Evolutionary conservation across 805 yeast genomes (phyloP).

Genomic region (Myxozyma nipponensis): DNA sequence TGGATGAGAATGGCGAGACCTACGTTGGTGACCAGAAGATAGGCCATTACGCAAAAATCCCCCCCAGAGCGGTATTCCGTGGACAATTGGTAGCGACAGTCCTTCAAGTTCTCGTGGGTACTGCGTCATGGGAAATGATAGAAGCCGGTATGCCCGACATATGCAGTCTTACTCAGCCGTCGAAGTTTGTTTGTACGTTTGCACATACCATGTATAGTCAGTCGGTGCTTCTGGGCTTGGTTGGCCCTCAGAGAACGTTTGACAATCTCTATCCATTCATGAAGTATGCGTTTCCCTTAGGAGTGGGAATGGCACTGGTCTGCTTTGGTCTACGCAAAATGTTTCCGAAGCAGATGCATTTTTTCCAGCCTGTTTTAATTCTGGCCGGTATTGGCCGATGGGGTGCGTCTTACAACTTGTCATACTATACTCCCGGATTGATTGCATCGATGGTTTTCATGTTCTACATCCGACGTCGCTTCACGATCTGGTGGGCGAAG

Average conservation of each 20-base stretch:
- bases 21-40: conserved; percentile 56
- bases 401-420: conserved; percentile 50
- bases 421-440: conserved; percentile 72
- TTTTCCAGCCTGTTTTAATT: conserved; percentile 64
- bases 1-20: conserved; percentile 51
- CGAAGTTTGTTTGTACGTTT: conserved; percentile 48
- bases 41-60: conserved; percentile 61
- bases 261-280: conserved; percentile 50
- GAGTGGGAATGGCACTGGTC: conserved; percentile 46
- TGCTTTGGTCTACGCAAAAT: conserved; percentile 35
- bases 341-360: conserved; percentile 34
- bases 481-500: conserved; percentile 69
- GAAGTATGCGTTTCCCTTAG: conserved; percentile 57
- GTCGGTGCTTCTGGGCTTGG: conserved; percentile 58
- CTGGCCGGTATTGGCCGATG: conserved; percentile 36
- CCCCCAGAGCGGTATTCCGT: conserved; percentile 57
- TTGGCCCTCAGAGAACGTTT: conserved; percentile 62
- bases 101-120: conserved; percentile 44
- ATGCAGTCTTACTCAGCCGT: conserved; percentile 44
- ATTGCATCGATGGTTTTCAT: conserved; percentile 57
- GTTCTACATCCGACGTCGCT: conserved; percentile 51
- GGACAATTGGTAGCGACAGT: conserved; percentile 47
- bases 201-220: conserved; percentile 50
- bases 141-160: conserved; percentile 34
- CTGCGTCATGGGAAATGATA: conserved; percentile 40